Evolutionary conservation across 139 green algal genomes (phyloP), one percentile per base, ranked within the genome.

Genomic region (Spirogloea muscicola): DNA sequence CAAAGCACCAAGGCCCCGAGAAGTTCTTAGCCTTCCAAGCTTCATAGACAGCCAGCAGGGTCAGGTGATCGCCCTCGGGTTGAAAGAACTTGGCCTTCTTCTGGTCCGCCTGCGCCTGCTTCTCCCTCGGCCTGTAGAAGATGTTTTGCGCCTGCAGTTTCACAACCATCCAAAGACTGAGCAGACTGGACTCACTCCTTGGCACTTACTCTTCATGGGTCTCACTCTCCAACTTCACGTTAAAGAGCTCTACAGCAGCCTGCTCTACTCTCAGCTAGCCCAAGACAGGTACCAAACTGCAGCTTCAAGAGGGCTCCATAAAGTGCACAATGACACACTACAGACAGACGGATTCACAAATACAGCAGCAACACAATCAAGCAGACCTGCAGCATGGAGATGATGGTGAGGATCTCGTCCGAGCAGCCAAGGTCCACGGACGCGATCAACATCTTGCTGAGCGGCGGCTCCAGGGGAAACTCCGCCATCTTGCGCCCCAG

Each of bases 401-500:
- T 87, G 82, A 98, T 96, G 78, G 94, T 98, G n/a, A 99, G 82
- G 52, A 99, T 86, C 84, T 99, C 94, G 58, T 98, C 93, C 27
- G 66, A 87, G 87, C 94, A 99, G 27, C 92, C 91, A 55, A 99
- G 84, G 72, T 99, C 94, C 51, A 99, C 94, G 49, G 66, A 88
- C 27, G 94, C 91, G 61, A 99, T 97, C 44, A 99, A 88, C 80
- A 93, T 87, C 87, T 98, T 98, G 80, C 85, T 91, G 82, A 98
- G 92, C 34, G 92, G 93, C 4, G 94, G 94, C 81, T 97, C 94
- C 27, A 99, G 84, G 1, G 94, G 94, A 81, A 98, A 98, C 88
- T 98, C 94, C 0, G 94, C 94, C 94, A 98, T 98, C 79, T 97
- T 97, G 58, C 94, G 85, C 13, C 94, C 94, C 68, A 98, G 89